Evolutionary conservation across 495 filamentous ascomycete genomes (phyloP).

Genomic region (Neurospora sublineolata): DNA sequence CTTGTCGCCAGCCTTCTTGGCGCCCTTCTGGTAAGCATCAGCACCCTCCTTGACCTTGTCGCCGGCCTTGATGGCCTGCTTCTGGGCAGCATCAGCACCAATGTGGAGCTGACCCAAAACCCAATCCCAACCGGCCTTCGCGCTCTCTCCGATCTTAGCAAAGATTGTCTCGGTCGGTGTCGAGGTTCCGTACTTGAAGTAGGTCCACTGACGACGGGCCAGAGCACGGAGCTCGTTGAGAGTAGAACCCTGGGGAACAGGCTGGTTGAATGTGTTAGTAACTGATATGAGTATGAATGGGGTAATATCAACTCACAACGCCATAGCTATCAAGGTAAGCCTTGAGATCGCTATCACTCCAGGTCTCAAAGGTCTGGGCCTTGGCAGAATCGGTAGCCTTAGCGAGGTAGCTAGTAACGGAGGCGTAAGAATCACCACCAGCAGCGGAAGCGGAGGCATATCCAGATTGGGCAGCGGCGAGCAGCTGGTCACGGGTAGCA

Average conservation of each 20-base stretch:
- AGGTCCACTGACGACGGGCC: slow-evolving; percentile 60
- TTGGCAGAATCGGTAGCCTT: slow-evolving; percentile 59
- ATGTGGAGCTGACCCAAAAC: slow-evolving; percentile 45
- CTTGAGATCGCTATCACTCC: slow-evolving; percentile 71
- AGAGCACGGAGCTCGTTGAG: slow-evolving; percentile 54
- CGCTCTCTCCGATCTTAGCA: slow-evolving; percentile 47
- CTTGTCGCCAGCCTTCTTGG: slow-evolving; percentile 1
- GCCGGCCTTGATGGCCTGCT: slow-evolving; percentile 32
- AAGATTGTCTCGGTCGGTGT: slow-evolving; percentile 53
- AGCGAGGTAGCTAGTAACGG: slow-evolving; percentile 61
- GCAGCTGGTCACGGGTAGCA: slow-evolving; percentile 59
- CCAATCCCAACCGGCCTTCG: slow-evolving; percentile 45
- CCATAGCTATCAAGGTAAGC: slow-evolving; percentile 73
- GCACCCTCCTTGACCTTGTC: slow-evolving; percentile 23
- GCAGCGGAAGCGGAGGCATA: slow-evolving; percentile 57
- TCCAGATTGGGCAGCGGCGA: slow-evolving; percentile 58
- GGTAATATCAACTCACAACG: slow-evolving; percentile 29
- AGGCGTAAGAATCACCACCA: slow-evolving; percentile 58
- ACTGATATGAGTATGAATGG: not conserved
- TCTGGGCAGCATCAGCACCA: slow-evolving; percentile 52
- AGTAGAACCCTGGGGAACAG: slow-evolving; percentile 57
- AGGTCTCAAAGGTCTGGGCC: slow-evolving; percentile 61
- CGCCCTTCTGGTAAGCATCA: not conserved
- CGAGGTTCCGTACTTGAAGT: slow-evolving; percentile 67
- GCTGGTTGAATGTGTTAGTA: slow-evolving; percentile 9